Evolutionary conservation across 2,329 filamentous ascomycete species (phyloP).

Genomic region (Xylariaceae sp.): DNA sequence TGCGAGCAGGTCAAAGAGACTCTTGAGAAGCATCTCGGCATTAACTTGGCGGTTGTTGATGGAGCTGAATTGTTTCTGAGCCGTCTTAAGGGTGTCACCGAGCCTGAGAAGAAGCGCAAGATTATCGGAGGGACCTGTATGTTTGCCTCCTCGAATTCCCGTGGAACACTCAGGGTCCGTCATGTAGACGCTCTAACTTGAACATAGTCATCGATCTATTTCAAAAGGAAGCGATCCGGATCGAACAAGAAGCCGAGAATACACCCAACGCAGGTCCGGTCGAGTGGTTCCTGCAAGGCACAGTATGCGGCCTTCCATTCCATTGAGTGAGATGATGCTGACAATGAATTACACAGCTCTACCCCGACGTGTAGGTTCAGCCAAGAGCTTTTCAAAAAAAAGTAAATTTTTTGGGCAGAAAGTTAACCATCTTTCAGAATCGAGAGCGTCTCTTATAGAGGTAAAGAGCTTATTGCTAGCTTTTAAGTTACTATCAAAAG

Average conservation of each 20-base stretch:
- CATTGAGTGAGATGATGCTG: no score
- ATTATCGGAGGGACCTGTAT: conserved; percentile 76
- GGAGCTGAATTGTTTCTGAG: conserved; percentile 78
- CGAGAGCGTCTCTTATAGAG: no score
- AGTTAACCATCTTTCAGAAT: no score
- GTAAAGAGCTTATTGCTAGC: no score
- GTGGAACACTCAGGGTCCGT: neutral
- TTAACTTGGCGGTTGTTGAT: conserved; percentile 89
- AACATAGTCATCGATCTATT: conserved; percentile 80
- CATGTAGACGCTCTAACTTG: no score
- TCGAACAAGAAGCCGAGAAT: conserved; percentile 73
- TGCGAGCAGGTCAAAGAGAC: conserved; percentile 81
- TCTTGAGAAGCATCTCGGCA: conserved; percentile 78
- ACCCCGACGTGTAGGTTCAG: no score
- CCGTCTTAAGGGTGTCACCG: conserved; percentile 75
- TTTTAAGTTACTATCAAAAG: no score
- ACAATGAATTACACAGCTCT: no score
- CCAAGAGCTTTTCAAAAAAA: no score
- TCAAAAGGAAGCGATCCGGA: conserved; percentile 73
- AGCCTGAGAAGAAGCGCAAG: conserved; percentile 88
- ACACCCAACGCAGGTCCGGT: conserved; percentile 75
- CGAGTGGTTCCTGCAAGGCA: conserved; percentile 88
- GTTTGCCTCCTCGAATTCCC: conserved; percentile 14
- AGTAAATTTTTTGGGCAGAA: no score
- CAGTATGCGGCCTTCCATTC: no score